Percentiles rank a stretch among this genome's conserved stretches.
Conservation (phyloP, 2,329 filamentous ascomycete genomes). For the Aspergillus proliferans region DNA sequence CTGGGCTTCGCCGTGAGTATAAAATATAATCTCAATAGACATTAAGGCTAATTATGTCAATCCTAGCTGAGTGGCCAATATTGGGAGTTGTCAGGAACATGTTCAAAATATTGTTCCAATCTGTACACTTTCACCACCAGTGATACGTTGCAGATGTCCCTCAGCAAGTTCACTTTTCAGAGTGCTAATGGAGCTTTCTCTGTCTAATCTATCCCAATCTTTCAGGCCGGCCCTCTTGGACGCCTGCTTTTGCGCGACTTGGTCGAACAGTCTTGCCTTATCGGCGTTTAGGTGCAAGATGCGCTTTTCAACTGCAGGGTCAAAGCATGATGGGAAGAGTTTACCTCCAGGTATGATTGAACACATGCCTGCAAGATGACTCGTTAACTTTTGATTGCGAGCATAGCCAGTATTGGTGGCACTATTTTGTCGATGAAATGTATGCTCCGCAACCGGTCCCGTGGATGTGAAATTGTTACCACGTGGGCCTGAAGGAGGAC, state of each 20-base stretch:
- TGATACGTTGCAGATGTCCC: constrained; percentile 41
- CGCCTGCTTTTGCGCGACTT: constrained; percentile 40
- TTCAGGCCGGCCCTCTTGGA: constrained; percentile 36
- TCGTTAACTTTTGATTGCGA: constrained; percentile 34
- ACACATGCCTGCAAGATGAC: constrained; percentile 33
- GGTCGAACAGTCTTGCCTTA: constrained; percentile 39
- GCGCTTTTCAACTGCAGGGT: constrained; percentile 38
- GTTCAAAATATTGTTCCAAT: constrained; percentile 35
- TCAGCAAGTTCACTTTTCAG: constrained; percentile 46
- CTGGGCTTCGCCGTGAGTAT: no score
- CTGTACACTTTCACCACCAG: constrained; percentile 38
- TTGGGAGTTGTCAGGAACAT: background rate
- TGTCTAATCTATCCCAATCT: constrained; percentile 44
- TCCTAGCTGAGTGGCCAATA: no score
- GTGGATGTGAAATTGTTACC: constrained; percentile 21
- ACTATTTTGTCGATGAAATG: constrained; percentile 32
- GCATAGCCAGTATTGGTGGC: constrained; percentile 30
- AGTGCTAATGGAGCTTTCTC: constrained; percentile 42
- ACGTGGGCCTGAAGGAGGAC: constrained; percentile 33
- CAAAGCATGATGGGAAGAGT: constrained; percentile 31
- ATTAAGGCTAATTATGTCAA: no score
- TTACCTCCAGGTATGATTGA: constrained; percentile 40
- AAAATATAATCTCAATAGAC: no score
- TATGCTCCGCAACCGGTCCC: constrained; percentile 24
- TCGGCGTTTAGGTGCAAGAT: constrained; percentile 41